phyloP scores from a whole-genome alignment of 148 eudicot genomes.

The Chenopodium suecicum region DNA sequence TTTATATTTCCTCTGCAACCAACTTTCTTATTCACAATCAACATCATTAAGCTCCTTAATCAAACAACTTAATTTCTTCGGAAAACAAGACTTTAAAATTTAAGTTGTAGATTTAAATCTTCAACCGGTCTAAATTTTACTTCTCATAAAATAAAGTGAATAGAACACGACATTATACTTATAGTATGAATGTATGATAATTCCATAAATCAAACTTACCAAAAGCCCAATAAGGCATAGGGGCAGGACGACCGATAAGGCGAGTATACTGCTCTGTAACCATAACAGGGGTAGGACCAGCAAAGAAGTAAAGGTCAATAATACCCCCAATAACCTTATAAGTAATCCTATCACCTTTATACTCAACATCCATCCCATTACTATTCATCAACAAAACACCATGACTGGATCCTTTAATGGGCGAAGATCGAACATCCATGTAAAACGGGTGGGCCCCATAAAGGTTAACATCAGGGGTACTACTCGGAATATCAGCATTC shows the following conservation, averaged over 20 bases:
- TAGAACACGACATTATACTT: no score
- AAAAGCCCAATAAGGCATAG: conserved; percentile 97
- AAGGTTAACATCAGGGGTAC: conserved; percentile 47
- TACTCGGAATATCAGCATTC: conserved; percentile 56
- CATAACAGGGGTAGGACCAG: conserved; percentile 51
- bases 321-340: conserved; percentile 83
- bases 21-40: no score
- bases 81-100: no score
- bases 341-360: conserved; percentile 63
- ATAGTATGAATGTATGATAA: conserved; percentile 8
- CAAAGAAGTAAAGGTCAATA: conserved; percentile 66
- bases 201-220: conserved; percentile 32
- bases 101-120: no score
- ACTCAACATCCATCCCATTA: conserved; percentile 86
- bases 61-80: no score
- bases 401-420: conserved; percentile 50
- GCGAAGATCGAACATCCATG: conserved; percentile 59
- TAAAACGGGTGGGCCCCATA: conserved; percentile 89
- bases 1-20: no score
- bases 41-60: no score
- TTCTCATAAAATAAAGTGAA: no score
- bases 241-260: conserved; percentile 74
- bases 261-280: conserved; percentile 74
- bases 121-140: no score
- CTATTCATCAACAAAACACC: conserved; percentile 74